A percentile compares a stretch with the other conserved stretches of the same genome.
Evolutionary conservation across 2,329 filamentous ascomycete genomes (phyloP).

Genomic region (Fusarium tanahbumbuense): DNA sequence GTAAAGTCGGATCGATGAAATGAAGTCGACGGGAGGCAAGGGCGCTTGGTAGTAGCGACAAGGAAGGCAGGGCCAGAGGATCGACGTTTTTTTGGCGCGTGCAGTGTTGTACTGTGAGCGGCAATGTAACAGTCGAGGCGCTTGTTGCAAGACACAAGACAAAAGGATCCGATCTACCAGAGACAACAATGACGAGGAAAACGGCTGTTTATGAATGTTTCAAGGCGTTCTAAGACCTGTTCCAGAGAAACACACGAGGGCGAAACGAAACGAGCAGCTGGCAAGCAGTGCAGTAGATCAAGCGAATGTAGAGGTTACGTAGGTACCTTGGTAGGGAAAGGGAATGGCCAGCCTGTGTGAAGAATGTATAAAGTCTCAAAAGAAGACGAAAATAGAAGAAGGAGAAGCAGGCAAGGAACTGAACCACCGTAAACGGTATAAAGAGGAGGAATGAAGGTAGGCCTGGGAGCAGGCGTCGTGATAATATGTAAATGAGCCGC

Average conservation of each 20-base stretch:
- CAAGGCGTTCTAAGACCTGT: slow-evolving; percentile 21
- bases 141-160: slow-evolving; percentile 27
- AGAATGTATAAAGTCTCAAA: slow-evolving; percentile 31
- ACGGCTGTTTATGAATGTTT: slow-evolving; percentile 39
- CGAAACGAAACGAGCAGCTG: slow-evolving; percentile 6
- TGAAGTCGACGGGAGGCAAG: slow-evolving; percentile 15
- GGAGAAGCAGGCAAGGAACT: slow-evolving; percentile 14
- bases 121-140: slow-evolving; percentile 25
- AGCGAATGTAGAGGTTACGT: slow-evolving; percentile 1
- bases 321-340: not conserved
- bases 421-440: slow-evolving; percentile 30
- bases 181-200: slow-evolving; percentile 22
- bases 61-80: slow-evolving; percentile 22
- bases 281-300: slow-evolving; percentile 22
- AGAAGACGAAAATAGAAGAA: slow-evolving; percentile 16
- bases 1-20: not conserved
- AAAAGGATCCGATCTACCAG: slow-evolving; percentile 27
- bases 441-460: slow-evolving; percentile 35
- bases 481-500: slow-evolving; percentile 42
- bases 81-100: slow-evolving; percentile 36
- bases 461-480: slow-evolving; percentile 37
- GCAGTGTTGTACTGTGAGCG: slow-evolving; percentile 13
- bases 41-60: slow-evolving; percentile 10
- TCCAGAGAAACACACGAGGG: slow-evolving; percentile 23
- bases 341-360: slow-evolving; percentile 33